Evolutionary conservation across 129 eudicot genomes (phyloP).

Genomic region (Kitagawia praeruptora): DNA sequence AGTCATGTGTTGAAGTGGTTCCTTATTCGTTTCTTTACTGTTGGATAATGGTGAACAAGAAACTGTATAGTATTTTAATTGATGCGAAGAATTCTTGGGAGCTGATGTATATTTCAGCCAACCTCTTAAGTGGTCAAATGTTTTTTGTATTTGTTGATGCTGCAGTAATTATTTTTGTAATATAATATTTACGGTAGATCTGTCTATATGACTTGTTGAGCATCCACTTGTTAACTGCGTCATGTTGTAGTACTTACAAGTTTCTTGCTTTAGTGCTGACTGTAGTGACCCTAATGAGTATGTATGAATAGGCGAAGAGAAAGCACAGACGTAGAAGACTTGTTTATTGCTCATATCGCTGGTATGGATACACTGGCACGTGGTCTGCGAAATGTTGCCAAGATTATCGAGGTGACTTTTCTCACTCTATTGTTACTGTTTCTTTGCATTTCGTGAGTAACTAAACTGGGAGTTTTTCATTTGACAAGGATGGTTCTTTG

Average conservation of each 20-base stretch:
- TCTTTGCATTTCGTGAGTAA: not conserved
- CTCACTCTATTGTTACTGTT: not conserved
- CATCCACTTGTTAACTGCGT: no score
- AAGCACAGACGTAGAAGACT: conserved; percentile 96
- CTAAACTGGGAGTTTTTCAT: not conserved
- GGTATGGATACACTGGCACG: conserved; percentile 98
- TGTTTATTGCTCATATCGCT: conserved; percentile 85
- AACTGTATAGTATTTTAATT: no score
- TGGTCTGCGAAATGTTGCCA: conserved; percentile 87
- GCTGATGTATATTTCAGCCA: no score
- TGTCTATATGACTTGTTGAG: no score
- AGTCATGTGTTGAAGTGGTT: not conserved
- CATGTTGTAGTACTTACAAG: not conserved
- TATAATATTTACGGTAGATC: no score
- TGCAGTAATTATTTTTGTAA: no score
- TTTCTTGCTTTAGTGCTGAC: not conserved
- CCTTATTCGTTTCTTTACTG: not conserved
- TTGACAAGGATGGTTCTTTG: conserved; percentile 73
- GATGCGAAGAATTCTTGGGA: no score
- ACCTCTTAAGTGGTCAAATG: no score
- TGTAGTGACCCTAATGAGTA: conserved; percentile 1
- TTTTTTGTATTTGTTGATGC: no score
- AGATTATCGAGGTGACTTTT: conserved; percentile 55
- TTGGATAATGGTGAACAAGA: not conserved
- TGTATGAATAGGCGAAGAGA: conserved; percentile 70